Base-by-base conservation (phyloP, 495 filamentous ascomycete genomes). In the Hypomontagnella submonticulosa region DNA sequence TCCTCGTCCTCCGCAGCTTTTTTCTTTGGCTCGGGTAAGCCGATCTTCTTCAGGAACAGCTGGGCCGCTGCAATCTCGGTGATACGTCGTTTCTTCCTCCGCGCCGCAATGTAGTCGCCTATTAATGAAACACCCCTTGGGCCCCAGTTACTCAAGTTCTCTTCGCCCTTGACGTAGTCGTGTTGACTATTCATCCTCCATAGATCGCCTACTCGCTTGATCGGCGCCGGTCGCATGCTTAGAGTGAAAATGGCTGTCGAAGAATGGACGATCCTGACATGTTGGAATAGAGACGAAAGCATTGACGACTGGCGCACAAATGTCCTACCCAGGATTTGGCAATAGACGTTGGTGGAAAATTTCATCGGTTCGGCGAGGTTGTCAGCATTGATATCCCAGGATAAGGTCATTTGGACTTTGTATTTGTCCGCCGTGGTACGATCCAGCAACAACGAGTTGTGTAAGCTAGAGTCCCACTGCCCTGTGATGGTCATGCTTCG, bases 141-240 rank as follows among this genome's bases (percentile, higher is more conserved):
- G 27, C 88, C 87, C 95, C 95, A 99, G 18, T 87, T 84, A 4
- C 77, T 85, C 11, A 99, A 81, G 15, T 86, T 81, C 73, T 99
- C 95, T 75, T 98, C 94, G 30, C 95, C 95, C 73, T 96, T 96
- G 64, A 98, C 90, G 69, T 96, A 97, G 71, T 94, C 90, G 63
- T 94, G 88, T 46, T 92, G 88, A 2, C 92, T 97, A 74, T 93
- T 94, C 92, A 99, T 96, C 49, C 95, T 85, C 95, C 95, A 99
- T 3, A 99, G 82, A 70, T 99, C 95, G 6, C 91, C 91, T 0
- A 91, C 95, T 23, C 91, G 86, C 76, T 97, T 97, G 38, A 94
- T 92, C 16, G 92, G 92, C 9, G 90, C 87, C 0, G 95, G 95
- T 38, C 90, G 90, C 73, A 99, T 87, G 23, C 86, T 85, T 36